phyloP scores from a whole-genome alignment of 2,329 filamentous ascomycete species.

The Paracorniculantispora psalliotae region DNA sequence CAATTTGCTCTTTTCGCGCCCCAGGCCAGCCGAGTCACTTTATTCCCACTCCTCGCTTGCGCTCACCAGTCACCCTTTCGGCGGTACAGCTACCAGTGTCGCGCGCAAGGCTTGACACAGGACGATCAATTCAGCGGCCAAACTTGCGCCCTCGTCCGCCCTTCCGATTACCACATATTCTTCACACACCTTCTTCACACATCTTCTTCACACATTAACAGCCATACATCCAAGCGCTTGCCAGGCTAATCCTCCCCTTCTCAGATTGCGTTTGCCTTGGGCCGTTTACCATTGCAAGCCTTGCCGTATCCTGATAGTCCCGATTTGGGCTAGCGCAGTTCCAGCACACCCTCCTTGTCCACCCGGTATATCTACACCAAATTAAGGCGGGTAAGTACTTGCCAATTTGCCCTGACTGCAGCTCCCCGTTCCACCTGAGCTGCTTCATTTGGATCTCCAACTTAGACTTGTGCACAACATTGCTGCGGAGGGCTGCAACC shows the following conservation, averaged over 20 bases:
- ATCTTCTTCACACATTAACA: not conserved
- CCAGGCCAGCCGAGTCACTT: not conserved
- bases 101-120: not conserved
- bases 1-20: not conserved
- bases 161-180: not conserved
- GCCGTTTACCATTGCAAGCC: not conserved
- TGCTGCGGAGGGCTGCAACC: not conserved
- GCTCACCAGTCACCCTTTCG: not conserved
- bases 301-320: not conserved
- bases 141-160: not conserved
- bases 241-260: constrained; percentile 6
- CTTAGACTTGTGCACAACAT: not conserved
- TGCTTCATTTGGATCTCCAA: not conserved
- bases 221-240: not conserved
- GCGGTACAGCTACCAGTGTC: not conserved
- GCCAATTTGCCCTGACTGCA: not conserved
- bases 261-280: constrained; percentile 3
- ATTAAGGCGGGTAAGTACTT: constrained; percentile 7
- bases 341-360: not conserved
- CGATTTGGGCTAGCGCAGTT: constrained; percentile 5
- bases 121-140: not conserved
- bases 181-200: too few relatives aligned
- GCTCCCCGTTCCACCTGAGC: not conserved
- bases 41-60: not conserved
- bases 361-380: constrained; percentile 7